A percentile compares a stretch with the other conserved stretches of the same genome.
phyloP scores from a whole-genome alignment of 768 basidiomycete genomes.

The Lentinula raphanica region DNA sequence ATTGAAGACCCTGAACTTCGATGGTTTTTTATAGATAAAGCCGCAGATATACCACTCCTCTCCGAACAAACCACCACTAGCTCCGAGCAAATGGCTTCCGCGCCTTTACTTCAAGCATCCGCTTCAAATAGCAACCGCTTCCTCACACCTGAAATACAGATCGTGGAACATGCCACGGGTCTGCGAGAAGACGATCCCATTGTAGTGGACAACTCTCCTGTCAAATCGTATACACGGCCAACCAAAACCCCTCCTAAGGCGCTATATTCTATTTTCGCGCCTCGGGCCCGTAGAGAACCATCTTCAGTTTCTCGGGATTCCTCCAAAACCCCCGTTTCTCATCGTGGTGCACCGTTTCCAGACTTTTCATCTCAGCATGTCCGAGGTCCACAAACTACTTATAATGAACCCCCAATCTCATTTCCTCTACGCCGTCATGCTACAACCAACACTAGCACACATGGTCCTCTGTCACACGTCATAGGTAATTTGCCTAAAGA shows the following conservation, averaged over 20 bases:
- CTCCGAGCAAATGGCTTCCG: background rate
- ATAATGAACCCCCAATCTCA: constrained; percentile 13
- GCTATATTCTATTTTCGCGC: constrained; percentile 42
- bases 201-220: constrained; percentile 35
- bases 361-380: constrained; percentile 51
- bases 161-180: constrained; percentile 13
- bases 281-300: constrained; percentile 15
- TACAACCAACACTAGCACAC: background rate
- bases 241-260: constrained; percentile 19
- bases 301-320: background rate
- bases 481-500: background rate
- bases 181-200: constrained; percentile 37
- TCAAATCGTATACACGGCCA: constrained; percentile 18
- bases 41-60: background rate
- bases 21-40: background rate
- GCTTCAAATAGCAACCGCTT: background rate
- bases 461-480: background rate
- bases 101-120: background rate
- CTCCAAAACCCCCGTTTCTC: background rate
- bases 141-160: background rate
- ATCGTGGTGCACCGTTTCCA: constrained; percentile 40
- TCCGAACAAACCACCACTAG: background rate
- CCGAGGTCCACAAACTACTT: constrained; percentile 48
- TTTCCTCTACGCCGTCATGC: background rate
- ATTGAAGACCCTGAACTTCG: background rate